A percentile compares a stretch with the other conserved stretches of the same genome.
These are phyloP conservation scores for Penicillium sp. DNA, from an alignment of 2,329 filamentous ascomycete species.

Conservation along the genomic window DNA sequence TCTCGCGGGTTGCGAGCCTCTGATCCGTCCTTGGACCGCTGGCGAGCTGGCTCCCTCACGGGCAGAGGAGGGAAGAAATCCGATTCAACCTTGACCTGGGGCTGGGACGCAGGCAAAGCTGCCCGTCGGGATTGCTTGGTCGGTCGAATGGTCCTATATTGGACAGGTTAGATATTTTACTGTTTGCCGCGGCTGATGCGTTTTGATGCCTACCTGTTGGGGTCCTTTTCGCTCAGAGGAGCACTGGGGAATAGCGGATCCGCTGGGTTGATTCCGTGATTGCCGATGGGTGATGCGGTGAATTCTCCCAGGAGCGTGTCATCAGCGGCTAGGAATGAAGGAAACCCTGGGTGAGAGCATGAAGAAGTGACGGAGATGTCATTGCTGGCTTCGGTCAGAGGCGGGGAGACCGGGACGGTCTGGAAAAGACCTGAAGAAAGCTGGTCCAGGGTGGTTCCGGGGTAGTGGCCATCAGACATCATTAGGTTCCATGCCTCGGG, in stretches of 20 bases:
- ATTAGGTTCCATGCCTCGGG: slow-evolving; percentile 39
- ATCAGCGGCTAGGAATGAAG: slow-evolving; percentile 39
- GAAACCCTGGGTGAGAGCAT: slow-evolving; percentile 40
- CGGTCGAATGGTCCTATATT: slow-evolving; percentile 40
- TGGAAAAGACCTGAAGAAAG: slow-evolving; percentile 36
- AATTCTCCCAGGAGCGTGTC: slow-evolving; percentile 39
- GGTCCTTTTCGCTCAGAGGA: slow-evolving; percentile 41
- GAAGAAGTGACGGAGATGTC: slow-evolving; percentile 42
- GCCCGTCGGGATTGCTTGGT: slow-evolving; percentile 40
- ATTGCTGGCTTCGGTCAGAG: slow-evolving; percentile 43
- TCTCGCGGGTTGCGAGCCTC: slow-evolving; percentile 43
- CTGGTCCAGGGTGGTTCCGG: slow-evolving; percentile 37
- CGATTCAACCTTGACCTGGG: slow-evolving; percentile 36
- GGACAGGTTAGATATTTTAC: neutral
- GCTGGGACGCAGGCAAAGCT: slow-evolving; percentile 33
- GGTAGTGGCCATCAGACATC: slow-evolving; percentile 35
- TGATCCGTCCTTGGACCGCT: slow-evolving; percentile 38
- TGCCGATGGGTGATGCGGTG: slow-evolving; percentile 33
- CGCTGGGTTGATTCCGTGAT: slow-evolving; percentile 37
- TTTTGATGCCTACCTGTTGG: slow-evolving; percentile 45
- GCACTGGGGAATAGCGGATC: slow-evolving; percentile 43
- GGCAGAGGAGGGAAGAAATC: slow-evolving; percentile 39
- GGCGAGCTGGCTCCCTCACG: slow-evolving; percentile 33
- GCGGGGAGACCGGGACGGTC: slow-evolving; percentile 43
- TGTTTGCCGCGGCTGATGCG: neutral